A percentile compares a stretch with the other conserved stretches of the same genome.
Conservation (phyloP, 1,284 basidiomycete genomes). For the Phlebopus sp. region DNA sequence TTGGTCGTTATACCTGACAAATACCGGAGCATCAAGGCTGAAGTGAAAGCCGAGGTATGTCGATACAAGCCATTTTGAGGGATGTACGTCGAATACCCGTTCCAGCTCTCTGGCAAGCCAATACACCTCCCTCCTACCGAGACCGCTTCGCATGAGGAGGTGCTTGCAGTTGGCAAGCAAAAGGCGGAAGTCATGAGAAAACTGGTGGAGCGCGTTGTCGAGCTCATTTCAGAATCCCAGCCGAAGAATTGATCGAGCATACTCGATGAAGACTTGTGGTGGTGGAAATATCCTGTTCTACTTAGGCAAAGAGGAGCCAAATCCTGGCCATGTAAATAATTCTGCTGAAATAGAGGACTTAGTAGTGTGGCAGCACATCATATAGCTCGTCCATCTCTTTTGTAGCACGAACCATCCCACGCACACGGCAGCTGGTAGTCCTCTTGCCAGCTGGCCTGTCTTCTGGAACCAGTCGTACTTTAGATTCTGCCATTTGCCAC, state of each 20-base stretch:
- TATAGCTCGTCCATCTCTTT: no score
- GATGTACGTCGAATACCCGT: conserved; percentile 8
- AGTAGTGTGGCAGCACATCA: no score
- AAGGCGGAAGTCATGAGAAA: conserved; percentile 71
- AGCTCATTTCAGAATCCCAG: conserved; percentile 29
- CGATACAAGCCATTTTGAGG: not conserved
- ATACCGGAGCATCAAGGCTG: conserved; percentile 67
- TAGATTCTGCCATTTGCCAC: conserved; percentile 10
- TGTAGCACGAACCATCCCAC: no score
- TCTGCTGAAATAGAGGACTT: no score
- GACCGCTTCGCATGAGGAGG: conserved; percentile 79
- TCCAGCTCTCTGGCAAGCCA: conserved; percentile 60
- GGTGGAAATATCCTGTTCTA: no score
- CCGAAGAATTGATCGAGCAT: conserved; percentile 9
- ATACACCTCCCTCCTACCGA: conserved; percentile 41
- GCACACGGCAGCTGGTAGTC: conserved; percentile 12
- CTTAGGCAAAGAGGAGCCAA: no score
- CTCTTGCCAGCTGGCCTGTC: not conserved
- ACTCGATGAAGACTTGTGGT: not conserved
- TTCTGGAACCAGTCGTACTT: no score
- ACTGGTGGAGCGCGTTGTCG: conserved; percentile 63
- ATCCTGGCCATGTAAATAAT: no score
- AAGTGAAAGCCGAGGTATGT: conserved; percentile 71
- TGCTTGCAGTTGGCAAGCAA: conserved; percentile 63
- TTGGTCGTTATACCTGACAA: conserved; percentile 72